Evolutionary conservation across 805 yeast species (phyloP).

Genomic region (Teunomyces panamensis): DNA sequence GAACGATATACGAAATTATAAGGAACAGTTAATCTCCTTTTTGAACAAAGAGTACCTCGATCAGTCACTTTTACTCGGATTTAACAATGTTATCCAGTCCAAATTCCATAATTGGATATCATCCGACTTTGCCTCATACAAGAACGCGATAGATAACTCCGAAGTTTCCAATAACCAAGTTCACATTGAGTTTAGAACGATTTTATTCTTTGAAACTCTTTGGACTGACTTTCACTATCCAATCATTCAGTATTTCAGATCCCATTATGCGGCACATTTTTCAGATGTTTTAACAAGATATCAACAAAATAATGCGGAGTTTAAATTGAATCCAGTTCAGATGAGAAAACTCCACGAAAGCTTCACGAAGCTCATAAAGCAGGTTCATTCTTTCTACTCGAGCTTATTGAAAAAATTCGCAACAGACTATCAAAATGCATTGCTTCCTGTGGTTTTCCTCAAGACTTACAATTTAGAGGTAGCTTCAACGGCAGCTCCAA

Average conservation of each 20-base stretch:
- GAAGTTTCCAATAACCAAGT: constrained; percentile 17
- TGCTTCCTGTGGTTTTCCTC: constrained; percentile 29
- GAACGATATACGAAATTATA: constrained; percentile 10
- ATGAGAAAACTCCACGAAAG: constrained; percentile 53
- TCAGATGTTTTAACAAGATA: constrained; percentile 14
- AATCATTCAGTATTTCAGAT: constrained; percentile 54
- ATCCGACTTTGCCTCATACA: constrained; percentile 33
- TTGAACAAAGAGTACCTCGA: constrained; percentile 25
- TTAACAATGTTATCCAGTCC: constrained; percentile 47
- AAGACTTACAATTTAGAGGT: constrained; percentile 24
- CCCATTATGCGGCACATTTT: constrained; percentile 28
- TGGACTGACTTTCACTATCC: constrained; percentile 70
- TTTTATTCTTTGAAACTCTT: constrained; percentile 38
- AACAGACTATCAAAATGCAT: constrained; percentile 34
- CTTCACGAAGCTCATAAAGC: constrained; percentile 48
- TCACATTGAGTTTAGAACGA: constrained; percentile 36
- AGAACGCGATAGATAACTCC: constrained; percentile 5
- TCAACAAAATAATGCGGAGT: constrained; percentile 14
- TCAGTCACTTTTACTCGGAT: constrained; percentile 48
- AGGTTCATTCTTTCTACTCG: constrained; percentile 47
- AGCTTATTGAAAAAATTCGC: constrained; percentile 40
- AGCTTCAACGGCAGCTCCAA: constrained; percentile 10
- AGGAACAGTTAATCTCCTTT: constrained; percentile 26
- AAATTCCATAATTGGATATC: constrained; percentile 43
- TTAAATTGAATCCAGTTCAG: constrained; percentile 46